phyloP scores from a whole-genome alignment of 202 grass and related monocot genomes.

The Schoenoplectus triqueter region DNA sequence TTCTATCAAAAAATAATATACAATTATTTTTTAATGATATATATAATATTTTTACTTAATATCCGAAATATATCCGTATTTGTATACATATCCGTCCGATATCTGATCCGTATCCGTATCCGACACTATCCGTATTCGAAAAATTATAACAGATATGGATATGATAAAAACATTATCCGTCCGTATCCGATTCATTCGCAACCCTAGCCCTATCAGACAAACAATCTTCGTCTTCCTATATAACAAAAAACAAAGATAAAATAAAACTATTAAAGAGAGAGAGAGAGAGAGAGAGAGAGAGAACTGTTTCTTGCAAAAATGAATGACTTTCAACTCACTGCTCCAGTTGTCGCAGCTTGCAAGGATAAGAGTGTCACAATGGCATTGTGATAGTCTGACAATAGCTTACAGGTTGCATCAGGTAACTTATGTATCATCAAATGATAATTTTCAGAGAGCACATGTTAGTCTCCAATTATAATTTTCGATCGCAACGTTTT shows the following conservation, averaged over 20 bases:
- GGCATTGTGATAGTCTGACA: constrained; percentile 84
- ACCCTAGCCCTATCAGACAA: constrained; percentile 34
- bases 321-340: constrained; percentile 58
- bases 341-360: constrained; percentile 70
- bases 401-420: constrained; percentile 64
- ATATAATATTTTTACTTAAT: too few relatives aligned
- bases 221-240: constrained; percentile 71
- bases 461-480: neutral
- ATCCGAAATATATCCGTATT: too few relatives aligned
- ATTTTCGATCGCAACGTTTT: too few relatives aligned
- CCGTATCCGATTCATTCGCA: too few relatives aligned
- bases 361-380: constrained; percentile 84
- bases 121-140: too few relatives aligned
- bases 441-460: constrained; percentile 5
- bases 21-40: too few relatives aligned
- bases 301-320: neutral
- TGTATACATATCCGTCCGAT: too few relatives aligned
- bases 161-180: too few relatives aligned
- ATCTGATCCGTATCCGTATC: too few relatives aligned
- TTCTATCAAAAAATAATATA: too few relatives aligned
- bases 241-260: constrained; percentile 28
- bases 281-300: neutral
- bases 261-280: neutral
- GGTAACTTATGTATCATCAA: constrained; percentile 64
- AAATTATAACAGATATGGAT: too few relatives aligned